phyloP scores from a whole-genome alignment of 257 asterid genomes.

The Ilex aquifolium region DNA sequence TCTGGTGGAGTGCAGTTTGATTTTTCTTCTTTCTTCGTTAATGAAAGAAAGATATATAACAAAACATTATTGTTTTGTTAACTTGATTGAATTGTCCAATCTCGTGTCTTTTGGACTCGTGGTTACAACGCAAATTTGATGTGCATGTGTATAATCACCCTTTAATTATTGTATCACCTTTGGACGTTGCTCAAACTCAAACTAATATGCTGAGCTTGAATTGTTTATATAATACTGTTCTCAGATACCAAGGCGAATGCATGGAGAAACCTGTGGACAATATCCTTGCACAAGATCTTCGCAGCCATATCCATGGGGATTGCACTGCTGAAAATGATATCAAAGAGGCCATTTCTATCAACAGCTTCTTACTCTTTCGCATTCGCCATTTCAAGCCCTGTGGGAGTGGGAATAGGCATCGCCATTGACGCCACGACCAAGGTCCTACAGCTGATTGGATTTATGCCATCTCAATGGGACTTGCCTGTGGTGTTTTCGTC shows the following conservation, averaged over 20 bases:
- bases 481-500: conserved; percentile 76
- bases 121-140: no score
- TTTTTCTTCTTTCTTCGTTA: no score
- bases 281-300: conserved; percentile 77
- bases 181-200: no score
- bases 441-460: conserved; percentile 67
- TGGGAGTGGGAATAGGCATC: conserved; percentile 83
- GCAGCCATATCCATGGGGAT: conserved; percentile 93
- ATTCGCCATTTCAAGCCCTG: conserved; percentile 74
- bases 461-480: conserved; percentile 79
- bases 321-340: conserved; percentile 76
- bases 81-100: no score
- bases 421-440: conserved; percentile 78
- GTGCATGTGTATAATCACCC: no score
- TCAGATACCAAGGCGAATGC: conserved; percentile 64
- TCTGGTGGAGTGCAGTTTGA: no score
- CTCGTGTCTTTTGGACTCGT: no score
- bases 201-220: no score
- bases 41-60: no score
- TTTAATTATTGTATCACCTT: no score
- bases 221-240: no score
- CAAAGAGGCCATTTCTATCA: conserved; percentile 68
- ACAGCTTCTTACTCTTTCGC: conserved; percentile 70
- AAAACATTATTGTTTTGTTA: no score
- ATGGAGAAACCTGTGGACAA: conserved; percentile 85